Evolutionary conservation across 768 basidiomycete species (phyloP).

Genomic region (Tubosaeta brunneosetosa): DNA sequence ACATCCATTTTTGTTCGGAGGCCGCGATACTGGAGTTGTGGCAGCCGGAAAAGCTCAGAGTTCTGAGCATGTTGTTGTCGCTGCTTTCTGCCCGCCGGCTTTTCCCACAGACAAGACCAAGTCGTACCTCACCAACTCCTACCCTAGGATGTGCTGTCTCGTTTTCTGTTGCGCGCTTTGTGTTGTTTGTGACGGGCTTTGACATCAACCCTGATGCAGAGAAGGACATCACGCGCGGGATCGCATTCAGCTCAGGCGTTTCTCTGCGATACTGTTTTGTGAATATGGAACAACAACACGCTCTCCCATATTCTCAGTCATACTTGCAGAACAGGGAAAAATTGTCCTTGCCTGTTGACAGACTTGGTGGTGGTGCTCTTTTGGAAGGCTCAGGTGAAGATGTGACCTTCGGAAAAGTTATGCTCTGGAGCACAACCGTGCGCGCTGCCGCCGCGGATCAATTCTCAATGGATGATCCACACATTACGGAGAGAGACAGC

Average conservation of each 20-base stretch:
- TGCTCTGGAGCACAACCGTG: conserved; percentile 46
- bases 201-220: conserved; percentile 76
- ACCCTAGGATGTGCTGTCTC: conserved; percentile 54
- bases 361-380: conserved; percentile 40
- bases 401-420: conserved; percentile 41
- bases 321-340: conserved; percentile 46
- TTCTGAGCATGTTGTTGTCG: conserved; percentile 48
- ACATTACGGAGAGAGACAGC: conserved; percentile 51
- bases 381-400: conserved; percentile 37
- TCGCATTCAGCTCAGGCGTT: conserved; percentile 53
- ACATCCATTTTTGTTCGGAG: conserved; percentile 50
- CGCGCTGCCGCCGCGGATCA: conserved; percentile 61
- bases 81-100: conserved; percentile 26
- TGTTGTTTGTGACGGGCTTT: conserved; percentile 67
- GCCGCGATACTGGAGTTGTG: conserved; percentile 63
- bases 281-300: conserved; percentile 12
- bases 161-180: conserved; percentile 55
- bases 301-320: conserved; percentile 20
- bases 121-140: conserved; percentile 34
- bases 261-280: conserved; percentile 55
- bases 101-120: conserved; percentile 6
- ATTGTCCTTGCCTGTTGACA: conserved; percentile 52
- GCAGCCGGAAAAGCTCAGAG: conserved; percentile 53
- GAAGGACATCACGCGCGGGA: conserved; percentile 61
- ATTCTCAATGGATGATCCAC: conserved; percentile 64